These are phyloP conservation scores for Peniophora sp. DNA, from an alignment of 1,284 basidiomycete genomes.

Conservation along the genomic window DNA sequence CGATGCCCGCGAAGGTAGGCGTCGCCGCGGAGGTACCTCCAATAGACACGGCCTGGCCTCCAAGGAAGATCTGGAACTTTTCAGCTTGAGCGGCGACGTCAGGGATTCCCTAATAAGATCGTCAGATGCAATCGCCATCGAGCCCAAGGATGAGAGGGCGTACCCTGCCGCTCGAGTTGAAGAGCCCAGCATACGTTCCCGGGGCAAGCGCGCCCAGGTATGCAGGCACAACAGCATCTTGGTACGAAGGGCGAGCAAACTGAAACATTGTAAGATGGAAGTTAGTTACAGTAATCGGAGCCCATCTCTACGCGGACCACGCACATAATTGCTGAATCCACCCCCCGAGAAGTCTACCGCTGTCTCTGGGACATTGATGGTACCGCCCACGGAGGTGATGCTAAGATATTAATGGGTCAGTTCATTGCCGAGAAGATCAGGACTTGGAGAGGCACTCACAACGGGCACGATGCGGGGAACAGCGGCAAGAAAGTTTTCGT, in stretches of 20 bases:
- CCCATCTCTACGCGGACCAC: background rate
- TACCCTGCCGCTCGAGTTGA: background rate
- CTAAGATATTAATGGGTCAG: conserved; percentile 26
- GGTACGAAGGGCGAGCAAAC: background rate
- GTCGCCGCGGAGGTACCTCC: conserved; percentile 28
- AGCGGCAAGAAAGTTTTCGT: conserved; percentile 30
- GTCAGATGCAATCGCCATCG: too few species aligned
- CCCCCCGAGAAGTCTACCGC: conserved; percentile 2
- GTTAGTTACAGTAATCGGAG: too few species aligned
- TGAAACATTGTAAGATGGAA: background rate
- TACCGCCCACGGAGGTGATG: conserved; percentile 51
- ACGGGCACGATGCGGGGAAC: conserved; percentile 29
- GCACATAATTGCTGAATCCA: background rate
- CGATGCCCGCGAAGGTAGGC: conserved; percentile 51
- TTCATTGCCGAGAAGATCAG: conserved; percentile 32
- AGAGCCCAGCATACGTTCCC: background rate
- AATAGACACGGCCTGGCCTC: conserved; percentile 32
- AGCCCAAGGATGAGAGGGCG: conserved; percentile 15
- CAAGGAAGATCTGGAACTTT: conserved; percentile 30
- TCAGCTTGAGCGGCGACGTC: conserved; percentile 40
- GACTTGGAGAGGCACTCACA: background rate
- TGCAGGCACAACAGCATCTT: background rate
- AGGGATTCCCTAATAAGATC: conserved; percentile 35
- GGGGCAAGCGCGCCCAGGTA: background rate
- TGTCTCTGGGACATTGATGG: conserved; percentile 42